Conservation (phyloP, 202 grass and related monocot species). For the Alloteropsis angusta region DNA sequence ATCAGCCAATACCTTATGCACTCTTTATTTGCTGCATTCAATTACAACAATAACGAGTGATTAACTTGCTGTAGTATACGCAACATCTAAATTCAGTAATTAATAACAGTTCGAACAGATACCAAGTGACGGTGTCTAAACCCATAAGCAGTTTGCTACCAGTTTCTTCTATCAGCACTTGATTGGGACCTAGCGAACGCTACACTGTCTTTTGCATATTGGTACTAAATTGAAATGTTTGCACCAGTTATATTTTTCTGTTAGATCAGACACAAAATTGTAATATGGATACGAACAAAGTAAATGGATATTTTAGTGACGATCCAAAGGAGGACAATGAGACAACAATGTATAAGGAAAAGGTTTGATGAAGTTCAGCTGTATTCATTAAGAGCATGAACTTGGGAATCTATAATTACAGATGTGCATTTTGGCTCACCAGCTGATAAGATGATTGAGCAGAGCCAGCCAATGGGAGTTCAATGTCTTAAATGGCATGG, state of each 20-base stretch:
- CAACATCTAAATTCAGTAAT: background rate
- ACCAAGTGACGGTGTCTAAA: no score
- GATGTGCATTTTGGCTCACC: background rate
- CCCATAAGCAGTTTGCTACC: background rate
- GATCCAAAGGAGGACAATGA: background rate
- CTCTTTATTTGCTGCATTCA: slow-evolving; percentile 35
- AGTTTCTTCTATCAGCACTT: background rate
- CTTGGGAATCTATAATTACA: background rate
- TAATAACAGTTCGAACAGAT: background rate
- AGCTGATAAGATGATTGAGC: background rate
- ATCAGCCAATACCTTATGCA: slow-evolving; percentile 20
- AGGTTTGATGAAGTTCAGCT: background rate
- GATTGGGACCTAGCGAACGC: background rate
- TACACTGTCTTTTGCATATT: background rate
- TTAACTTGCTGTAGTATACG: background rate
- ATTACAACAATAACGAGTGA: slow-evolving; percentile 10
- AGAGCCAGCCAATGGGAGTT: no score
- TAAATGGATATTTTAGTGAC: background rate
- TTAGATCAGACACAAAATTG: background rate
- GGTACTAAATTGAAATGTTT: background rate
- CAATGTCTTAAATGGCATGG: background rate
- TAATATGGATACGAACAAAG: background rate
- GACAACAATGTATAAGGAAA: background rate
- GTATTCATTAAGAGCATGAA: background rate
- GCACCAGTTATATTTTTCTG: background rate